Evolutionary conservation across 2,329 filamentous ascomycete species (phyloP), one percentile per base, ranked within the genome.

Genomic region (Aspergillus novofumigatus): DNA sequence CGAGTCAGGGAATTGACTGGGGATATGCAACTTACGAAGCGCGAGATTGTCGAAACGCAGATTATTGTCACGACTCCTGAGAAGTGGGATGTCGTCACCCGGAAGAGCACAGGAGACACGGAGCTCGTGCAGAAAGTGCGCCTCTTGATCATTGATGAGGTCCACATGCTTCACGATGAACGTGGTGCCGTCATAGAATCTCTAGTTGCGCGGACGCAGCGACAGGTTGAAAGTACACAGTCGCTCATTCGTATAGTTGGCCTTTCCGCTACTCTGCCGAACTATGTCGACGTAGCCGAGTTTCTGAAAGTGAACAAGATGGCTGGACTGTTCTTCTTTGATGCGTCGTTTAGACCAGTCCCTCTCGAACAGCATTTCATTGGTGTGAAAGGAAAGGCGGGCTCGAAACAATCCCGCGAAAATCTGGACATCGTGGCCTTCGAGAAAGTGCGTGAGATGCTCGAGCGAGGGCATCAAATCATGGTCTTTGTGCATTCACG

Each of bases 401-500:
- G 90, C 4, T 86, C 85, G 25, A 94, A 88, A 69, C 84, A 87
- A 58, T 92, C 90, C 8, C 87, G 90, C 56, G 93, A 97, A 41
- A 97, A 97, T 63, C 79, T 99, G 28, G 94, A 99, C 65, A 82
- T 82, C 25, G 87, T 91, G 2, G 86, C 91, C 0, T 99, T 95
- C 69, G 92, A 97, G 64, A 99, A 99, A 71, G 92, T 97, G 49
- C 88, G 87, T 64, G 89, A 94, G 53, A 97, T 99, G 92, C 81
- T 99, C 3, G 86, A 92, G 69, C 80, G 82, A 57, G 92, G 90
- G n/a, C 94, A 99, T 68, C 94, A 99, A 72, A 84, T 99, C 63
- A 99, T 99, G 95, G 93, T 99, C 0, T 99, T 99, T 73, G 95
- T 99, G 10, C 95, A 99, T 72, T 97, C 93, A 1, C 84, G 94